phyloP scores from a whole-genome alignment of 106 monocot species.

The Allium cepa region DNA sequence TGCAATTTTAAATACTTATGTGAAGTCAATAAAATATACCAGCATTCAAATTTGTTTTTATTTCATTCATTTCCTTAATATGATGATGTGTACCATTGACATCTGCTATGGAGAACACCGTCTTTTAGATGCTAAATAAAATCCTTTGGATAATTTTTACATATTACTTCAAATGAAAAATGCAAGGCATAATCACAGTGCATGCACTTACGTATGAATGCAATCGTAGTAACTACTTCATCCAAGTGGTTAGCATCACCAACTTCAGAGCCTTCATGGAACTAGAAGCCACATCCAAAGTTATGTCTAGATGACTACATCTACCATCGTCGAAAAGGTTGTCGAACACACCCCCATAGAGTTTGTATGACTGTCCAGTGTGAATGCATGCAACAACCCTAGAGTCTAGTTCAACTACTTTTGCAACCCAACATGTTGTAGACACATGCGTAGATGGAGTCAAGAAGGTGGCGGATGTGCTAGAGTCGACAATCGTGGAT shows the following conservation, averaged over 20 bases:
- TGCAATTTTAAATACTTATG: too few relatives aligned
- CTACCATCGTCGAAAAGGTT: conserved; percentile 72
- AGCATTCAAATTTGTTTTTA: too few relatives aligned
- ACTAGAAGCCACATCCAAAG: too few relatives aligned
- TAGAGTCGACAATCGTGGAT: conserved; percentile 47
- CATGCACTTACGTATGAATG: conserved; percentile 22
- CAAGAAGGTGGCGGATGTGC: conserved; percentile 43
- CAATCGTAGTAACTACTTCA: conserved; percentile 24
- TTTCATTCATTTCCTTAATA: too few relatives aligned
- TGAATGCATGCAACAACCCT: conserved; percentile 55
- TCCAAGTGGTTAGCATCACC: conserved; percentile 91
- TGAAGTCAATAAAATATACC: too few relatives aligned
- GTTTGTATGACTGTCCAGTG: conserved; percentile 50
- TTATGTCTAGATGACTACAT: conserved; percentile 33
- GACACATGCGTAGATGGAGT: conserved; percentile 46
- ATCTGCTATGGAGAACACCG: too few relatives aligned
- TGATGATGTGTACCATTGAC: too few relatives aligned
- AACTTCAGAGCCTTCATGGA: too few relatives aligned
- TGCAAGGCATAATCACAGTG: neutral
- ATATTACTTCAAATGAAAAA: too few relatives aligned
- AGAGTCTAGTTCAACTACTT: conserved; percentile 85
- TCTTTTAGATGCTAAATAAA: too few relatives aligned
- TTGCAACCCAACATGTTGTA: conserved; percentile 50
- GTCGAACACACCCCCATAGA: conserved; percentile 52
- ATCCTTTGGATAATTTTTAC: too few relatives aligned